These are phyloP conservation scores for Tothia fuscella DNA, from an alignment of 2,329 filamentous ascomycete species.

Conservation along the genomic window DNA sequence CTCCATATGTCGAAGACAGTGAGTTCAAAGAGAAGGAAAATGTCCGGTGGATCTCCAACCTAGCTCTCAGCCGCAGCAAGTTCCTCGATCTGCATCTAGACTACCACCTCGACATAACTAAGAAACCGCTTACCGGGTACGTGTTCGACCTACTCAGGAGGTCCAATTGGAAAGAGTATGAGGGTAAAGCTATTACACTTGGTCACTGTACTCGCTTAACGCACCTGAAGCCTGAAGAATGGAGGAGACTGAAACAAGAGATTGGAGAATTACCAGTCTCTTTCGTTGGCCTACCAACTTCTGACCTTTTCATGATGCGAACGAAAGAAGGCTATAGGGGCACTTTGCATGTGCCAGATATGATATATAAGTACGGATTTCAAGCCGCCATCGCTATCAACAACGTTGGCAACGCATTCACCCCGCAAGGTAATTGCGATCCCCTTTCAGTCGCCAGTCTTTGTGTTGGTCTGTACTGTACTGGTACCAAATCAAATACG, in stretches of 20 bases:
- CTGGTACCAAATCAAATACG: constrained; percentile 48
- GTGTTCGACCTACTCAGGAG: constrained; percentile 41
- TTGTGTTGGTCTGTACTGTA: constrained; percentile 56
- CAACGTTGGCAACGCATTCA: constrained; percentile 66
- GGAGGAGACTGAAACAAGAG: constrained; percentile 34
- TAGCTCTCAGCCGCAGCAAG: constrained; percentile 38
- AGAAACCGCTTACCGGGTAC: constrained; percentile 41
- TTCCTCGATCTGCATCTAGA: constrained; percentile 63
- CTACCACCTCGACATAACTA: constrained; percentile 47
- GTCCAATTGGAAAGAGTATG: constrained; percentile 34
- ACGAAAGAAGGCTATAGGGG: constrained; percentile 37
- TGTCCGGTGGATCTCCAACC: constrained; percentile 49
- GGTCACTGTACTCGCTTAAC: constrained; percentile 60
- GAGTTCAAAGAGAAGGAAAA: constrained; percentile 40
- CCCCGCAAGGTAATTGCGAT: constrained; percentile 56
- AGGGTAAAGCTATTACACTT: constrained; percentile 31
- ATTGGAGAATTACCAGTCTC: constrained; percentile 47
- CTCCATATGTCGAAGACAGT: constrained; percentile 55
- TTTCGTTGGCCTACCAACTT: constrained; percentile 59
- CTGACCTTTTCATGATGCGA: constrained; percentile 62
- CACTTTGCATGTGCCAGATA: constrained; percentile 47
- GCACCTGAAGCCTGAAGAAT: constrained; percentile 39
- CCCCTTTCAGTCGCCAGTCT: constrained; percentile 51
- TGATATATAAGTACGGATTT: constrained; percentile 47
- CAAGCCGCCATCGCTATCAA: constrained; percentile 54